A percentile compares a stretch with the other conserved stretches of the same genome.
Evolutionary conservation across 192 early-diverging fungal genomes (phyloP).

Genomic region (Entophlyctis luteolus): DNA sequence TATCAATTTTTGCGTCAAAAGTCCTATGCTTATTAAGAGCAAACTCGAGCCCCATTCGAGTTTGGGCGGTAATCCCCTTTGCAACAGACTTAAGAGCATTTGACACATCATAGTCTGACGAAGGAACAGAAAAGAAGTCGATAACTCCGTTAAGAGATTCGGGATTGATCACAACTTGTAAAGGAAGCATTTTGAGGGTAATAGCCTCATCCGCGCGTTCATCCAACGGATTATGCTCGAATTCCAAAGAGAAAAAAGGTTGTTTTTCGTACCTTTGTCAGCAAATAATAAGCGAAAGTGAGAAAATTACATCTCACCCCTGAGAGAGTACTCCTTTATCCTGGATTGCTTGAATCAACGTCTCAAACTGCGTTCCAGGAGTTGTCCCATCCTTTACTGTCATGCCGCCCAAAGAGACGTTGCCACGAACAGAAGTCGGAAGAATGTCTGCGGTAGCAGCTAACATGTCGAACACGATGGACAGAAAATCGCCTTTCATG

Average conservation of each 20-base stretch:
- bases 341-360: conserved; percentile 43
- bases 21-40: conserved; percentile 87
- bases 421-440: conserved; percentile 49
- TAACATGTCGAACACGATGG: conserved; percentile 64
- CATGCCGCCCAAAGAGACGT: conserved; percentile 59
- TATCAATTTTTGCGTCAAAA: conserved; percentile 85
- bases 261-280: conserved; percentile 17
- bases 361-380: conserved; percentile 29
- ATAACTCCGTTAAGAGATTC: conserved; percentile 67
- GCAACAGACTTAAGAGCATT: conserved; percentile 29
- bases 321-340: conserved; percentile 5
- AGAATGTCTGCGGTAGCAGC: conserved; percentile 54
- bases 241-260: conserved; percentile 67
- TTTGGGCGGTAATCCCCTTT: conserved; percentile 83
- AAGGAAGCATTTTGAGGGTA: conserved; percentile 76
- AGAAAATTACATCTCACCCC: conserved; percentile 2
- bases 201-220: conserved; percentile 81
- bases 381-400: conserved; percentile 62
- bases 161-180: conserved; percentile 88
- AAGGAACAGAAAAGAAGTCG: conserved; percentile 79
- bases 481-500: conserved; percentile 49
- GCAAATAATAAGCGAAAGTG: neutral
- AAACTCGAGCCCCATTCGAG: conserved; percentile 78
- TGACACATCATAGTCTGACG: conserved; percentile 65
- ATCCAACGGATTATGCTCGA: conserved; percentile 90